phyloP scores from a whole-genome alignment of 208 protist species.

The Leishmania guyanensis region DNA sequence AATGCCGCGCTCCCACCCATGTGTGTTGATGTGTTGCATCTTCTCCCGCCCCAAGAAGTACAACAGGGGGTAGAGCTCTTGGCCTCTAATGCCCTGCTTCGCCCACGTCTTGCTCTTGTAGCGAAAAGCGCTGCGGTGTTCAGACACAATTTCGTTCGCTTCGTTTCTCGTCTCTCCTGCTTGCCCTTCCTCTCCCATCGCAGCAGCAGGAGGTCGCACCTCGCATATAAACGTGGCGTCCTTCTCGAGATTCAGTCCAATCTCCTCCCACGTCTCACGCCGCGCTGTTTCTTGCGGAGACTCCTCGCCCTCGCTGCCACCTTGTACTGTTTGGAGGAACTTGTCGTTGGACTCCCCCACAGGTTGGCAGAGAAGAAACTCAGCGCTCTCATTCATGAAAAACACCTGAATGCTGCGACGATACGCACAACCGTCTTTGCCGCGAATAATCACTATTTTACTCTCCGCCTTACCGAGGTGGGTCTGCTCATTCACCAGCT shows the following conservation, averaged over 20 bases:
- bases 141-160: conserved; percentile 10
- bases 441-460: conserved; percentile 12
- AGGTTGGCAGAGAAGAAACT: conserved; percentile 40
- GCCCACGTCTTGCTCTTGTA: conserved; percentile 53
- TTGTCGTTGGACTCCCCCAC: conserved; percentile 24
- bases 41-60: conserved; percentile 14
- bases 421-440: conserved; percentile 20
- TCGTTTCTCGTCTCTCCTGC: conserved; percentile 6
- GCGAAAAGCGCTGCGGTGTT: conserved; percentile 36
- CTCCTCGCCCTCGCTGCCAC: conserved; percentile 35
- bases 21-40: background rate
- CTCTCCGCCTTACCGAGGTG: background rate
- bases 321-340: conserved; percentile 50
- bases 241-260: conserved; percentile 30
- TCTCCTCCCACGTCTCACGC: conserved; percentile 54
- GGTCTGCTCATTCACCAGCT: background rate
- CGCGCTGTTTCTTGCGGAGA: conserved; percentile 29
- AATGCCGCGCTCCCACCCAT: conserved; percentile 8
- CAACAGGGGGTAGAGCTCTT: conserved; percentile 60
- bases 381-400: conserved; percentile 37
- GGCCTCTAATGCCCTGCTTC: conserved; percentile 36
- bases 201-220: conserved; percentile 8
- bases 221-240: conserved; percentile 29
- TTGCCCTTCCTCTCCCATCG: background rate
- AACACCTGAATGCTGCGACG: conserved; percentile 49